A percentile compares a stretch with the other conserved stretches of the same genome.
Conservation (phyloP, 2,329 filamentous ascomycete species). For the Penicillium sp. region DNA sequence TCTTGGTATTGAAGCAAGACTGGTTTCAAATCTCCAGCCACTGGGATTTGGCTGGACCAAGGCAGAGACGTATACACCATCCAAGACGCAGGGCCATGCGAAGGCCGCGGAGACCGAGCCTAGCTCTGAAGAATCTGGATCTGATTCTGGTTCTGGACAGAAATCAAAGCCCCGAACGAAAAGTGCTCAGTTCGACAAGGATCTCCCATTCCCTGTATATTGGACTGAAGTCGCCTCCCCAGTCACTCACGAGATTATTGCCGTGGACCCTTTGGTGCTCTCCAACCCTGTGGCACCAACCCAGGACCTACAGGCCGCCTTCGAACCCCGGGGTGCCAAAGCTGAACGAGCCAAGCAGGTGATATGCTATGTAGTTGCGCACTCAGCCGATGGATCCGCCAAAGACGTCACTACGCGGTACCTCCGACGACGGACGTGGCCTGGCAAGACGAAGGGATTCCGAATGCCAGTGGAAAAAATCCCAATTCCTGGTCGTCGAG, state of each 20-base stretch:
- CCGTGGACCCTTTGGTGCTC: slow-evolving; percentile 71
- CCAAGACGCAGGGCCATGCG: slow-evolving; percentile 26
- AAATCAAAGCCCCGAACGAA: slow-evolving; percentile 39
- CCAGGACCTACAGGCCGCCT: slow-evolving; percentile 66
- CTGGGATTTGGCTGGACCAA: slow-evolving; percentile 90
- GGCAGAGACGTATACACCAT: slow-evolving; percentile 66
- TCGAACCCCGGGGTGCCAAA: slow-evolving; percentile 79
- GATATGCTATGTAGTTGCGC: slow-evolving; percentile 83
- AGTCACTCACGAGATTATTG: slow-evolving; percentile 71
- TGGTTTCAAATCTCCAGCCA: slow-evolving; percentile 82
- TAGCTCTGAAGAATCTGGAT: slow-evolving; percentile 18
- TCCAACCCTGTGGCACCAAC: slow-evolving; percentile 67
- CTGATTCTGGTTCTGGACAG: slow-evolving; percentile 17
- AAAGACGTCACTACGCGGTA: slow-evolving; percentile 96
- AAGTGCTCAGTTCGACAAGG: slow-evolving; percentile 62
- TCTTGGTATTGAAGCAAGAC: slow-evolving; percentile 74
- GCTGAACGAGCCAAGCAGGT: slow-evolving; percentile 85
- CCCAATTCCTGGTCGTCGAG: slow-evolving; percentile 71
- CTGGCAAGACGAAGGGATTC: slow-evolving; percentile 84
- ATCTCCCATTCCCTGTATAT: slow-evolving; percentile 81
- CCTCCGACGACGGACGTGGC: slow-evolving; percentile 73
- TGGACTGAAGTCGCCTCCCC: slow-evolving; percentile 90
- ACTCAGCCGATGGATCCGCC: slow-evolving; percentile 77
- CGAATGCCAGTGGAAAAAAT: slow-evolving; percentile 77
- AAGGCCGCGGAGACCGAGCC: slow-evolving; percentile 4